phyloP scores from a whole-genome alignment of 257 asterid species.

The Nicotiana noctiflora region DNA sequence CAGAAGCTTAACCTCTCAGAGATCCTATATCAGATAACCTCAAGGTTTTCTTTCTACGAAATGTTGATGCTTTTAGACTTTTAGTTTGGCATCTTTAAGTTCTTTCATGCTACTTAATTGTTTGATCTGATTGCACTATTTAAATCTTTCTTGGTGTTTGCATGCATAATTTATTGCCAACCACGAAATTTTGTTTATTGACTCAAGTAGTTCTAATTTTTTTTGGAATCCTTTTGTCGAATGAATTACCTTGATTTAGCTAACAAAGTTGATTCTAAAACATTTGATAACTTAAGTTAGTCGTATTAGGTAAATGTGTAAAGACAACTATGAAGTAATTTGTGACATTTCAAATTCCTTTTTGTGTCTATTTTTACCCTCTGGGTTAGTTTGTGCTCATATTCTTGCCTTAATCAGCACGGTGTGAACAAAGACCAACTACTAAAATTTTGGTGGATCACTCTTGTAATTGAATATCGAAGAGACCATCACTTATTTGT shows the following conservation, averaged over 20 bases:
- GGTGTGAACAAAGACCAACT: not conserved
- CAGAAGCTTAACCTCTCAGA: slow-evolving; percentile 98
- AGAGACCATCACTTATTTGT: not conserved
- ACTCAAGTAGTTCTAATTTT: not conserved
- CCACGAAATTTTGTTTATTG: not conserved
- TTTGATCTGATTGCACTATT: not conserved
- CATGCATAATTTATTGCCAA: not conserved
- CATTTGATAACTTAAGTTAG: not conserved
- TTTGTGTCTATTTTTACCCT: not conserved
- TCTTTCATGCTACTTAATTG: not conserved
- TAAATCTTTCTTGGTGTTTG: not conserved
- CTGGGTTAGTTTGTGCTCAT: not conserved
- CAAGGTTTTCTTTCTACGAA: slow-evolving; percentile 49
- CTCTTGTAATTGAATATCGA: not conserved
- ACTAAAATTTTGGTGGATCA: not conserved
- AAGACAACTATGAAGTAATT: not conserved
- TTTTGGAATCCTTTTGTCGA: not conserved
- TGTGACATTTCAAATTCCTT: not conserved
- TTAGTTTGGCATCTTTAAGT: not conserved
- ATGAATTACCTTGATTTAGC: not conserved
- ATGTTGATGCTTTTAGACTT: not conserved
- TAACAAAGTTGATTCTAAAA: not conserved
- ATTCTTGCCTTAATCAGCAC: not conserved
- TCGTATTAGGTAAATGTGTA: not conserved
- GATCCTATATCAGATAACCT: slow-evolving; percentile 93